A percentile compares a stretch with the other conserved stretches of the same genome.
Evolutionary conservation across 257 asterid species (phyloP).

Genomic region (Scutellaria galericulata): DNA sequence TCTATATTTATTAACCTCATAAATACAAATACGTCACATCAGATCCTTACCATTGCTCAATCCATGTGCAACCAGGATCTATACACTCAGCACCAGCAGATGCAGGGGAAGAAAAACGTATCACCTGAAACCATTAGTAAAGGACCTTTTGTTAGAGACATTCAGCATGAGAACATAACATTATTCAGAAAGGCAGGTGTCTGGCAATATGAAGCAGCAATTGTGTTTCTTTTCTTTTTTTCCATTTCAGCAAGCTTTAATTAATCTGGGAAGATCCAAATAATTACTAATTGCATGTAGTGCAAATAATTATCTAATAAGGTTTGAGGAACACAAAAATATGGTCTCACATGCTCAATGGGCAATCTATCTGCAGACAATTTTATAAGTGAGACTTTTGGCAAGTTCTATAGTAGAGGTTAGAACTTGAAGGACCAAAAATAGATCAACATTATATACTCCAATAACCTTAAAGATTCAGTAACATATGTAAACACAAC

Average conservation of each 20-base stretch:
- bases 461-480: not conserved
- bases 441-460: not conserved
- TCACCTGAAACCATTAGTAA: constrained; percentile 63
- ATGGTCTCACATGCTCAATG: not conserved
- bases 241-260: not conserved
- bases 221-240: not conserved
- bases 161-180: constrained; percentile 6
- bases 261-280: not conserved
- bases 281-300: not conserved
- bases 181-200: not conserved
- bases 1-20: constrained; percentile 17
- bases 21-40: constrained; percentile 7
- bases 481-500: no score
- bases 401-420: constrained; percentile 11
- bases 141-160: constrained; percentile 29
- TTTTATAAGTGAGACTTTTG: not conserved
- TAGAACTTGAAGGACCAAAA: constrained; percentile 1
- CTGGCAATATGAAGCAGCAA: not conserved
- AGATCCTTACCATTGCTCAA: constrained; percentile 83
- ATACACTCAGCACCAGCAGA: constrained; percentile 99
- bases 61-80: constrained; percentile 90
- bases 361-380: no score
- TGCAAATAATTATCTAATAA: not conserved
- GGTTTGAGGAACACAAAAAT: not conserved
- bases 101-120: constrained; percentile 76